A percentile compares a stretch with the other conserved stretches of the same genome.
Conservation (phyloP, 2,329 filamentous ascomycete genomes). For the Uncinocarpus reesii region DNA sequence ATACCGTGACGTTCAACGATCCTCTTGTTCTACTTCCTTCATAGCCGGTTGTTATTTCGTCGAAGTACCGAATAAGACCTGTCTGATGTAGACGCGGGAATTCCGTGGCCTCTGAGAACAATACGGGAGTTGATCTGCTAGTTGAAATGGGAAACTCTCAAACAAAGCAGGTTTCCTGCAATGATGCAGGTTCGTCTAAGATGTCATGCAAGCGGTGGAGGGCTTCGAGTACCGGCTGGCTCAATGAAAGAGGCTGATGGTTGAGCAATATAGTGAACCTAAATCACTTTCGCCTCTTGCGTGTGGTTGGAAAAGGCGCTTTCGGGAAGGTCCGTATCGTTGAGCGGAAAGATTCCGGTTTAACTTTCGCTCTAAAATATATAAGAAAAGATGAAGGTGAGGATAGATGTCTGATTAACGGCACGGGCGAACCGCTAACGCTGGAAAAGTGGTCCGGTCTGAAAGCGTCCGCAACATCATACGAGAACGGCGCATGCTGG, state of each 20-base stretch:
- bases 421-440: too few species aligned
- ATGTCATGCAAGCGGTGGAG: too few species aligned
- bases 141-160: conserved; percentile 79
- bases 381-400: conserved; percentile 96
- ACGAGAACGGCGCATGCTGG: conserved; percentile 91
- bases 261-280: conserved; percentile 63
- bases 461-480: conserved; percentile 98
- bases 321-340: conserved; percentile 99
- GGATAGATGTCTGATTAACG: too few species aligned
- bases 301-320: conserved; percentile 92
- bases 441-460: conserved; percentile 95
- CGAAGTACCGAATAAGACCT: too few species aligned
- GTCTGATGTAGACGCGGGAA: conserved; percentile 5
- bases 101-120: conserved; percentile 4
- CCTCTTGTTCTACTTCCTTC: too few species aligned
- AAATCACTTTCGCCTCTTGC: conserved; percentile 89
- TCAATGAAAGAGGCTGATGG: neutral
- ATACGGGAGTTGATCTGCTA: neutral
- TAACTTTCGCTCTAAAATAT: conserved; percentile 95
- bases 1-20: too few species aligned
- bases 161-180: conserved; percentile 84
- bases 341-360: conserved; percentile 85
- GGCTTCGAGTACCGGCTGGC: neutral
- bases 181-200: conserved; percentile 71
- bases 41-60: too few species aligned